A percentile compares a stretch with the other conserved stretches of the same genome.
These are phyloP conservation scores for Xylariaceae sp. DNA, from an alignment of 2,329 filamentous ascomycete species.

Conservation along the genomic window DNA sequence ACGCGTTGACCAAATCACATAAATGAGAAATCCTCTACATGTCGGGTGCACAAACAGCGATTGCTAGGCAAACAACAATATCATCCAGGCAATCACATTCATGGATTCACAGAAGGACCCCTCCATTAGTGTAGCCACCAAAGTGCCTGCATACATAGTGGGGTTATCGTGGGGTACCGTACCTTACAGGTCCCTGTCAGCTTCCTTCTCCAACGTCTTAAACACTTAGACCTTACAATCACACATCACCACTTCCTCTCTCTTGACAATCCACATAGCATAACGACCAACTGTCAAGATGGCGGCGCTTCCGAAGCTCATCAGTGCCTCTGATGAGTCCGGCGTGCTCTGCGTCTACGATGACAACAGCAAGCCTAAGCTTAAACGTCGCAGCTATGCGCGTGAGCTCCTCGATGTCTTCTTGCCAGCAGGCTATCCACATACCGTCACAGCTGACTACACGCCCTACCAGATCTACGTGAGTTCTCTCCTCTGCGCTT, in stretches of 20 bases:
- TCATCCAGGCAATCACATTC: too few relatives aligned
- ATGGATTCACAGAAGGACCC: too few relatives aligned
- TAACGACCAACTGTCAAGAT: neutral
- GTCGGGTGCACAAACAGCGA: too few relatives aligned
- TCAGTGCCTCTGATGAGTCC: slow-evolving; percentile 38
- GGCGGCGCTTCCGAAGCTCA: slow-evolving; percentile 27
- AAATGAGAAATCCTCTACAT: too few relatives aligned
- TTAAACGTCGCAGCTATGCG: slow-evolving; percentile 32
- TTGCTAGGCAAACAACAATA: too few relatives aligned
- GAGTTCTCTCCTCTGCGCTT: slow-evolving; percentile 17
- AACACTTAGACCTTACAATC: neutral
- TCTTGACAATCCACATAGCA: neutral
- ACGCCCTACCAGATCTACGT: slow-evolving; percentile 69
- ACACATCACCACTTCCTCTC: neutral
- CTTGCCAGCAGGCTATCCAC: slow-evolving; percentile 85
- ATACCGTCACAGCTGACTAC: slow-evolving; percentile 87
- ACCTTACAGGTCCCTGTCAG: slow-evolving; percentile 4
- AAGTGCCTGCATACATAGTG: neutral
- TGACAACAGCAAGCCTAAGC: slow-evolving; percentile 50
- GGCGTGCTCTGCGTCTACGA: slow-evolving; percentile 57
- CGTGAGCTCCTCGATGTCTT: slow-evolving; percentile 71
- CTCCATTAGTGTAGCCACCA: too few relatives aligned
- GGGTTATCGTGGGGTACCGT: slow-evolving; percentile 12
- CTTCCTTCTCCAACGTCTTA: neutral
- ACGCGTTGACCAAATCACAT: too few relatives aligned